These are phyloP conservation scores for Quercus berberidifolia DNA, from an alignment of 306 rosid species.

Conservation along the genomic window DNA sequence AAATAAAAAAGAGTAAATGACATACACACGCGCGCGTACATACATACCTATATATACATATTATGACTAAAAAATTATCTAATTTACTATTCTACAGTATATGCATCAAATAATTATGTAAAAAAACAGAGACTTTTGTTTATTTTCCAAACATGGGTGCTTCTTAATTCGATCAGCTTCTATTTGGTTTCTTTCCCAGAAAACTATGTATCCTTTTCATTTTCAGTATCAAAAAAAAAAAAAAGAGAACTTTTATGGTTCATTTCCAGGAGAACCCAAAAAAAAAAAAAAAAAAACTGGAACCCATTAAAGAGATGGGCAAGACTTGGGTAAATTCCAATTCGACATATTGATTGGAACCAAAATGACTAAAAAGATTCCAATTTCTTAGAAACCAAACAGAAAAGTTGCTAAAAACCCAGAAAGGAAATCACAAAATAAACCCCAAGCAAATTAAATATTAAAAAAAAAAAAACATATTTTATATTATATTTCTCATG, in stretches of 20 bases:
- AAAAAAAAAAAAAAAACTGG: background rate
- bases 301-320: background rate
- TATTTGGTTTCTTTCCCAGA: no score
- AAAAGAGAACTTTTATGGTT: no score
- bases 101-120: background rate
- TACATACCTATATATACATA: background rate
- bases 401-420: background rate
- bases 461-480: background rate
- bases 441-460: background rate
- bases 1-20: background rate
- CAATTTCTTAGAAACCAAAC: background rate
- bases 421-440: background rate
- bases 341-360: background rate
- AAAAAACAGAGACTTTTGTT: background rate
- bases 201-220: no score
- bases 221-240: background rate
- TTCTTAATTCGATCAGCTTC: background rate
- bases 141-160: background rate
- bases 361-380: background rate
- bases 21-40: no score
- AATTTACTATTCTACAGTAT: background rate
- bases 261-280: background rate
- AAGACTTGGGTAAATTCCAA: background rate
- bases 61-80: no score
- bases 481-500: no score